phyloP scores from a whole-genome alignment of 768 basidiomycete species.

The Clitopilus hobsonii region DNA sequence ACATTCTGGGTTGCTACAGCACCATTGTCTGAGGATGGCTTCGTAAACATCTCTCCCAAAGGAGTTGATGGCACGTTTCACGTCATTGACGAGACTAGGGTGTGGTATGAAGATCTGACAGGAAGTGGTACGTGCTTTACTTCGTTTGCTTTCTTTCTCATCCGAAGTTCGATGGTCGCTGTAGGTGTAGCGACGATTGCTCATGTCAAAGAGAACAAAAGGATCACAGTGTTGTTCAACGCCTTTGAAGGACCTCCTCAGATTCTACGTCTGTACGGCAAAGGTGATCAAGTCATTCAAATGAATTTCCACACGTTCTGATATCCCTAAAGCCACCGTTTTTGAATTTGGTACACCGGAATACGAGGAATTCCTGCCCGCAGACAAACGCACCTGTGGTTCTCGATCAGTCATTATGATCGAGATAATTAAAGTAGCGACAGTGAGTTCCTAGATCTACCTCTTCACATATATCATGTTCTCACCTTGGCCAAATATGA shows the following conservation, averaged over 20 bases:
- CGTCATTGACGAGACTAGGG: slow-evolving; percentile 42
- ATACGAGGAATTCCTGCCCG: slow-evolving; percentile 32
- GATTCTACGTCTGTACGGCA: slow-evolving; percentile 47
- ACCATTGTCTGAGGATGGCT: slow-evolving; percentile 49
- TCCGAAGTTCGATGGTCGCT: too few relatives aligned
- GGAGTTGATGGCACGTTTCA: slow-evolving; percentile 59
- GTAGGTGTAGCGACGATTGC: slow-evolving; percentile 49
- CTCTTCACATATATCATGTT: background rate
- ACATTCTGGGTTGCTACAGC: slow-evolving; percentile 72
- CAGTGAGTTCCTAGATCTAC: slow-evolving; percentile 22
- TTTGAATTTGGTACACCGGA: slow-evolving; percentile 41
- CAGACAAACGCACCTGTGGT: slow-evolving; percentile 28
- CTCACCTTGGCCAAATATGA: background rate
- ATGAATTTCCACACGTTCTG: background rate
- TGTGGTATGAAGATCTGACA: slow-evolving; percentile 75
- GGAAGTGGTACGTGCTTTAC: slow-evolving; percentile 48
- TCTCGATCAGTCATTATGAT: slow-evolving; percentile 41
- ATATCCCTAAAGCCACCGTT: slow-evolving; percentile 27
- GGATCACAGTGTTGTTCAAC: slow-evolving; percentile 49
- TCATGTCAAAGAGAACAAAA: slow-evolving; percentile 47
- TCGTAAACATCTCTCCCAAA: slow-evolving; percentile 69
- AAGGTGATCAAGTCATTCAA: slow-evolving; percentile 22
- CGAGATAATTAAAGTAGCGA: slow-evolving; percentile 39
- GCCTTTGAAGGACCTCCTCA: slow-evolving; percentile 47
- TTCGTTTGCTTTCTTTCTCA: too few relatives aligned